phyloP scores from a whole-genome alignment of 495 filamentous ascomycete genomes.

The Aspergillus kassunensis region DNA sequence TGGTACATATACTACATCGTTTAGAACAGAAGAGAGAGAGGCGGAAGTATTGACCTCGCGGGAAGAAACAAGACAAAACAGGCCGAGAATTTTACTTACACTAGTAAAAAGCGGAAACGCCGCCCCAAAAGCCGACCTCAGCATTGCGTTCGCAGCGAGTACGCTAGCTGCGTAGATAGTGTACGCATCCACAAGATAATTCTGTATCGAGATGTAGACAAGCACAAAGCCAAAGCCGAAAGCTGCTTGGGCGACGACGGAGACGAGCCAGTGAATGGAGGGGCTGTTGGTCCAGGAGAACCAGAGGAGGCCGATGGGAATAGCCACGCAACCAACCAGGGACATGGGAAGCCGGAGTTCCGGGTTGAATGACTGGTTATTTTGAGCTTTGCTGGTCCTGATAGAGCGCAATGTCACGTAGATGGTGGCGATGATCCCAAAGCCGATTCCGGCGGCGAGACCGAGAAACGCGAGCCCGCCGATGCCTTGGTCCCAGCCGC shows the following conservation, averaged over 20 bases:
- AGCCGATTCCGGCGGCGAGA: constrained; percentile 78
- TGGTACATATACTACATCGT: constrained; percentile 75
- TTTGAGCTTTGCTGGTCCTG: constrained; percentile 20
- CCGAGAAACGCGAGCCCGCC: constrained; percentile 75
- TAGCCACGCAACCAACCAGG: constrained; percentile 35
- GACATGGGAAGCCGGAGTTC: constrained; percentile 44
- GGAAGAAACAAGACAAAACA: too few species aligned
- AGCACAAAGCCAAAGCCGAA: constrained; percentile 73
- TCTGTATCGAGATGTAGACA: constrained; percentile 71
- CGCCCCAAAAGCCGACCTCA: constrained; percentile 68
- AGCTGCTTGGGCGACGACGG: constrained; percentile 59
- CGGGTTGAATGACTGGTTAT: constrained; percentile 28
- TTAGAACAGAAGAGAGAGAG: too few species aligned
- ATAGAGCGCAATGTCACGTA: constrained; percentile 45
- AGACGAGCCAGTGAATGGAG: constrained; percentile 62
- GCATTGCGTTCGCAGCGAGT: constrained; percentile 69
- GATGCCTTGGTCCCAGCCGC: constrained; percentile 69
- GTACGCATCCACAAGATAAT: constrained; percentile 75
- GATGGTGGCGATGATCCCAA: constrained; percentile 48
- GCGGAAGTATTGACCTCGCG: too few species aligned
- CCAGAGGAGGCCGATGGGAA: constrained; percentile 55
- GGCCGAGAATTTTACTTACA: too few species aligned
- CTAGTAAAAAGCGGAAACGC: constrained; percentile 81
- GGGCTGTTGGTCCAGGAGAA: constrained; percentile 63
- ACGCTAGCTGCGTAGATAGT: constrained; percentile 77